A percentile compares a stretch with the other conserved stretches of the same genome.
Conservation (phyloP, 306 rosid genomes). For the Pyrus betulifolia region DNA sequence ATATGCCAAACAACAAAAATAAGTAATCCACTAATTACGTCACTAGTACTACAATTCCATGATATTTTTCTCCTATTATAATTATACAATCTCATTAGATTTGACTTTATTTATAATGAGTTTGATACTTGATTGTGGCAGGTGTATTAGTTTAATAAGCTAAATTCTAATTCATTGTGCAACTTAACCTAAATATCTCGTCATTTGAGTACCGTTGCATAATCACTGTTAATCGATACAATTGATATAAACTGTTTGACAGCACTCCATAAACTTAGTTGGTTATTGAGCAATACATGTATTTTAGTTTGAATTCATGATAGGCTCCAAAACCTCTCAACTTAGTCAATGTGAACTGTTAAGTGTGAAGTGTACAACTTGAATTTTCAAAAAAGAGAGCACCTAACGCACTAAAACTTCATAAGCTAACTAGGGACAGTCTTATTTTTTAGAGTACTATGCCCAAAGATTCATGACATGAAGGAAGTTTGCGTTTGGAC, state of each 20-base stretch:
- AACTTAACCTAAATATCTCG: too few species aligned
- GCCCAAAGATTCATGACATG: neutral
- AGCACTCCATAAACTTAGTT: neutral
- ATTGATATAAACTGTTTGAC: neutral
- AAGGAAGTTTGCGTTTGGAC: slow-evolving; percentile 5
- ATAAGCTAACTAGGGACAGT: neutral
- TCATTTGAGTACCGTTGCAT: neutral
- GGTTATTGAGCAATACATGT: neutral
- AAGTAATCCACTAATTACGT: neutral
- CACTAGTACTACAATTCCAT: neutral
- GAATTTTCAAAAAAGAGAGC: neutral
- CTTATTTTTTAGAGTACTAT: slow-evolving; percentile 15
- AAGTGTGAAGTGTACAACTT: neutral
- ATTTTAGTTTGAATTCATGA: slow-evolving; percentile 1
- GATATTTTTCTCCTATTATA: neutral
- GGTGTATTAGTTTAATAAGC: neutral
- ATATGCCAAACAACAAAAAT: too few species aligned
- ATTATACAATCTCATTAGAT: neutral
- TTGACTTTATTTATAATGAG: too few species aligned
- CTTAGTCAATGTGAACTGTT: neutral
- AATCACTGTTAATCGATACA: neutral
- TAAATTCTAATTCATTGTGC: too few species aligned
- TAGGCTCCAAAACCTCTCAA: neutral
- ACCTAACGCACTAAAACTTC: slow-evolving; percentile 32
- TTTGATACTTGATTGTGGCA: too few species aligned